Evolutionary conservation across 768 basidiomycete genomes (phyloP), one percentile per base, ranked within the genome.

Genomic region (Trametopsis cervina): DNA sequence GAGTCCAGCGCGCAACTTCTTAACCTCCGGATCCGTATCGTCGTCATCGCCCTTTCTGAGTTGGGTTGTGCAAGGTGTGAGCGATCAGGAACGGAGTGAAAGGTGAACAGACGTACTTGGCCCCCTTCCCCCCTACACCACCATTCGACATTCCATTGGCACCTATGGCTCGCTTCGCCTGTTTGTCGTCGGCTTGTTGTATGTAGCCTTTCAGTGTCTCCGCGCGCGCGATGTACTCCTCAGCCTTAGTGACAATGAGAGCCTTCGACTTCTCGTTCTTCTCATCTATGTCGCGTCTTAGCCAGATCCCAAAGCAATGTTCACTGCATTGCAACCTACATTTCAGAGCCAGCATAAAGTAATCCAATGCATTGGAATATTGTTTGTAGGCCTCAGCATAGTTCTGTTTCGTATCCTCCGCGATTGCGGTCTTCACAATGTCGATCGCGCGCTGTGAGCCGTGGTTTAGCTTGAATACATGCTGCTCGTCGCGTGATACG

Each of bases 341-440:
- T 67, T 93, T 94, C 63, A 91, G 73, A 7, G 94, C 93, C 55
- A 97, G 87, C 88, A 97, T 91, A 66, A 99, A 99, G 64, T 95
- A 99, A 63, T 99, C 96, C 51, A 98, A 77, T 1, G 90, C 77
- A 74, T 97, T 95, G 73, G 87, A 85, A 69, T 96, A 96, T 55
- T 83, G 78, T 70, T 89, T 94, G 78, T 90, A 95, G 17, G 94
- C 94, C 59, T 94, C 92, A 4, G 78, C 71, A 69, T 97, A 99
- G 68, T 96, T 90, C 66, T 87, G 84, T 65, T 92, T 92, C 52
- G 77, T 75, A 69, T 99, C 96, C 53, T 89, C 85, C 49, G 93
- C 92, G 59, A 95, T 94, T 49, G 93, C 93, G 54, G 80, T 79
- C 68, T 93, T 89, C 21, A 96, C 90, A 49, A 96, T 80, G 58